phyloP scores from a whole-genome alignment of 768 basidiomycete species.

The Chalciporus chontae region DNA sequence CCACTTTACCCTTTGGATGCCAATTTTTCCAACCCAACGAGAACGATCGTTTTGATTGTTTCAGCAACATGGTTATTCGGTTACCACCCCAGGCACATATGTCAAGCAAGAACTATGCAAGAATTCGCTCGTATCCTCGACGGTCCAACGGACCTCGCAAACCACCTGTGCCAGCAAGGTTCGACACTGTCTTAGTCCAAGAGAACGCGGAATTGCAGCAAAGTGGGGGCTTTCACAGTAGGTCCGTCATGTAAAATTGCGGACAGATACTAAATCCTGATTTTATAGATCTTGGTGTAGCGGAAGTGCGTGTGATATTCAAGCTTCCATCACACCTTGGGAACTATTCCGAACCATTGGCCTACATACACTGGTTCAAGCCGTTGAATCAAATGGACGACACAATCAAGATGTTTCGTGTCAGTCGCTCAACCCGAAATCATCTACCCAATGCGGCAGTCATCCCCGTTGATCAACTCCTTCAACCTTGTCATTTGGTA shows the following conservation, averaged over 20 bases:
- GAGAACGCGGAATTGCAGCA: too few species aligned
- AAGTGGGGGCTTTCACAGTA: not conserved
- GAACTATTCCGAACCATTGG: conserved; percentile 15
- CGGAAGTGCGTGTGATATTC: conserved; percentile 28
- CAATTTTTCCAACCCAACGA: not conserved
- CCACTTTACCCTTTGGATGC: not conserved
- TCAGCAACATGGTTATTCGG: not conserved
- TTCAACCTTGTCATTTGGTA: not conserved
- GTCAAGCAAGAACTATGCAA: not conserved
- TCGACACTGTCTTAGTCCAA: too few species aligned
- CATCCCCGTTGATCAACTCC: not conserved
- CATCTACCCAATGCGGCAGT: not conserved
- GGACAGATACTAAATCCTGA: too few species aligned
- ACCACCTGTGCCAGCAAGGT: too few species aligned
- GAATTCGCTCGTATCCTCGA: not conserved
- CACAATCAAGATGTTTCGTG: not conserved
- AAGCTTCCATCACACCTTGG: conserved; percentile 16
- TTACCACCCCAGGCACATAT: not conserved
- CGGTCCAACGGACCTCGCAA: not conserved
- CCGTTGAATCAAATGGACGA: not conserved
- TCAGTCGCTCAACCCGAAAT: not conserved
- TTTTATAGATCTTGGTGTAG: conserved; percentile 19
- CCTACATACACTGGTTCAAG: conserved; percentile 28
- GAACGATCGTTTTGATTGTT: not conserved
- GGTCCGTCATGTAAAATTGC: too few species aligned